These are phyloP conservation scores for Trametes cubensis DNA, from an alignment of 768 basidiomycete species.

Conservation along the genomic window DNA sequence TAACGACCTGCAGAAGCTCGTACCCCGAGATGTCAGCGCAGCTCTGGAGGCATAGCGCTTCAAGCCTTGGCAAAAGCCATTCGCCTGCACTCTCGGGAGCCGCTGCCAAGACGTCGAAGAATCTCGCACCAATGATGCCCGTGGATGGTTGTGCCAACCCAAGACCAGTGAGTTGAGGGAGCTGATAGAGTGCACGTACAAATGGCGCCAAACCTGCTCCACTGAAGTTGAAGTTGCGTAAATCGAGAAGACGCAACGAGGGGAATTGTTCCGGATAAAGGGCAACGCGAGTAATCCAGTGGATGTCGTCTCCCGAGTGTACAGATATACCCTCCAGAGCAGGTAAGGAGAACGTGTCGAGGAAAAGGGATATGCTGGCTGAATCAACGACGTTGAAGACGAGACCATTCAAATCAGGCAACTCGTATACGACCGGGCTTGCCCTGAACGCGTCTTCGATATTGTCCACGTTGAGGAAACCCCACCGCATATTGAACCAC, in stretches of 20 bases:
- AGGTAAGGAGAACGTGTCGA: constrained; percentile 33
- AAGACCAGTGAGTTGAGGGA: constrained; percentile 34
- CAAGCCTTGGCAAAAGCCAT: constrained; percentile 34
- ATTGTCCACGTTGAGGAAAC: constrained; percentile 31
- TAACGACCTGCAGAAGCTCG: constrained; percentile 33
- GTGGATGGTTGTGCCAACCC: constrained; percentile 32
- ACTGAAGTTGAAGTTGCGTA: constrained; percentile 35
- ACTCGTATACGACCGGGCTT: constrained; percentile 18
- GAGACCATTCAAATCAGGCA: constrained; percentile 29
- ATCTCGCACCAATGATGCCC: constrained; percentile 29
- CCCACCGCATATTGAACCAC: constrained; percentile 32
- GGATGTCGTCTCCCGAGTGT: constrained; percentile 33
- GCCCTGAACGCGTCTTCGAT: constrained; percentile 31
- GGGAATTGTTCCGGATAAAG: constrained; percentile 27
- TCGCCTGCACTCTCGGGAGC: constrained; percentile 24
- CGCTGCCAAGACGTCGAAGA: constrained; percentile 34
- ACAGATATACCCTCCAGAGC: constrained; percentile 30
- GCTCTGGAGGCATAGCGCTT: constrained; percentile 34
- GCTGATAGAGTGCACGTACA: constrained; percentile 33
- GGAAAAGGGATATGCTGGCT: constrained; percentile 34
- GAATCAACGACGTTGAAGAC: constrained; percentile 33
- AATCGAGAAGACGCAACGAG: constrained; percentile 33
- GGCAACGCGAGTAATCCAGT: constrained; percentile 34
- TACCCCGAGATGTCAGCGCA: constrained; percentile 36
- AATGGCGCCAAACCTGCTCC: constrained; percentile 36